Evolutionary conservation across 2,329 filamentous ascomycete species (phyloP), one percentile per base, ranked within the genome.

Genomic region (Zalaria obscura): DNA sequence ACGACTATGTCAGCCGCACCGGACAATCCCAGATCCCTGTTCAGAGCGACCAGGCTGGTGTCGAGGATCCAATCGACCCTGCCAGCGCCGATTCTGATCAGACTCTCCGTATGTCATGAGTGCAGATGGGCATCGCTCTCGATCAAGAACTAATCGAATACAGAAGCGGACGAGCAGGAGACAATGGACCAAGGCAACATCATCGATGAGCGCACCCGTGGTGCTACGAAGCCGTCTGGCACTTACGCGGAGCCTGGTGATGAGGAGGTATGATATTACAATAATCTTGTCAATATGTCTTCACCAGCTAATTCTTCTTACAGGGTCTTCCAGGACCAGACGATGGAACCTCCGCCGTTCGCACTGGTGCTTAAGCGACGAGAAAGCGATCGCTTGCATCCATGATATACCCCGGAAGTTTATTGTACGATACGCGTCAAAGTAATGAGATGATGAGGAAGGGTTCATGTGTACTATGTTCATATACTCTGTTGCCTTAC

Each of bases 201-300:
- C 33, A 49, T 72, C 4, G 57, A 63, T 3, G 56, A 54, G 26
- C 64, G 67, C 27, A 71, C 68, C 5, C 60, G 69, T 11, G 67
- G 68, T 42, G 68, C 66, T 0, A 52, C 64, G 0, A 68, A 68
- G 57, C 31, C 56, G 34, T 46, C 55, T 31, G 67, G 68, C 11
- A 57, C 59, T 0, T 72, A 72, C 48, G 47, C 52, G 1, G 69
- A 73, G 60, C 69, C 68, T n/a, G 65, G 66, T 27, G 69, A 72
- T 48, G 67, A 71, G 42, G 69, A 71, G 55, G 63, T 46, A 31
- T 35, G 41, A 37, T 18, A 9, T 26, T 35, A 18, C 35, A 11
- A 8, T 36, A 5, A 8, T 9, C n/a, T 36, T 41, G 5, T n/a
- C 18, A 5, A 33, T 39, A 11, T 9, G 10, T 18, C 36, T 25